These are phyloP conservation scores for Sphaerulina populicola DNA, from an alignment of 2,329 filamentous ascomycete genomes.

Conservation along the genomic window DNA sequence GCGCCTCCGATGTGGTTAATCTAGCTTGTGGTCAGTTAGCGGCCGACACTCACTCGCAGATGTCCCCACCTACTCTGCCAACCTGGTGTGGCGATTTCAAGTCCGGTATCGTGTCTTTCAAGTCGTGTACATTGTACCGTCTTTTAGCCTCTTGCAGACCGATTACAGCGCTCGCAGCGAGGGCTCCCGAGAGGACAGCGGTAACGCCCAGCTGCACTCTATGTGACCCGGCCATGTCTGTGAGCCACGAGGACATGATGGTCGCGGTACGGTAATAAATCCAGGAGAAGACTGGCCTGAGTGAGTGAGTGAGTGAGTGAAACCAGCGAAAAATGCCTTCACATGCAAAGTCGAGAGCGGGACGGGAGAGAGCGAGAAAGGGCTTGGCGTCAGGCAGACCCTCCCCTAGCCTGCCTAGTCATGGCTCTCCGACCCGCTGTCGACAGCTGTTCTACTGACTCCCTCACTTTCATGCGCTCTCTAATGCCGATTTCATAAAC, in stretches of 20 bases:
- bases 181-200: constrained; percentile 49
- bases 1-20: constrained; percentile 55
- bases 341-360: background rate
- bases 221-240: constrained; percentile 39
- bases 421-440: background rate
- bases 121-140: constrained; percentile 47
- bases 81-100: constrained; percentile 45
- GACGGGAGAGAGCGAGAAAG: too few relatives aligned
- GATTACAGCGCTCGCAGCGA: constrained; percentile 48
- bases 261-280: background rate
- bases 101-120: constrained; percentile 56
- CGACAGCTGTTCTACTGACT: background rate
- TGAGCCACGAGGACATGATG: constrained; percentile 33
- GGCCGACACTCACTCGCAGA: background rate
- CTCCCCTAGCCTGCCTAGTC: background rate
- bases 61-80: constrained; percentile 38
- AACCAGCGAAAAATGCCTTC: background rate
- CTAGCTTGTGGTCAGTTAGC: constrained; percentile 42
- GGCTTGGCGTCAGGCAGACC: background rate
- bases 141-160: constrained; percentile 50
- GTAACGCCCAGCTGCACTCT: constrained; percentile 60
- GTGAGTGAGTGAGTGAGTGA: background rate
- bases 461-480: background rate
- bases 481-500: background rate
- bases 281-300: too few relatives aligned